A percentile compares a stretch with the other conserved stretches of the same genome.
These are phyloP conservation scores for Aspergillus sp. DNA, from an alignment of 2,329 filamentous ascomycete species.

Conservation along the genomic window DNA sequence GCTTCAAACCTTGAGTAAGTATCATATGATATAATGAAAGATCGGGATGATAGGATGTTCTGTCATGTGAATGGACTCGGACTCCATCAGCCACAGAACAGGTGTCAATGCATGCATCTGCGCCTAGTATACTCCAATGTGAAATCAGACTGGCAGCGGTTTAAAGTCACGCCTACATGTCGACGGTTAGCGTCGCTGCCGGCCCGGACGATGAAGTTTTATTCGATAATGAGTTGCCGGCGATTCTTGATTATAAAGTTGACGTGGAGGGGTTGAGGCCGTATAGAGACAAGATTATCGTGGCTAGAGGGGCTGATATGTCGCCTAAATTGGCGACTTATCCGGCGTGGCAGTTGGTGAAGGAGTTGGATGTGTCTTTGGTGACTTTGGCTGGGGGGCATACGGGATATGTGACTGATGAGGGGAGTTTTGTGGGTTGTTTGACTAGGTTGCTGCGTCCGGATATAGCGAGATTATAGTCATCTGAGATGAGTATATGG, in stretches of 20 bases:
- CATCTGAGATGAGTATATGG: too few species aligned
- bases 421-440: background rate
- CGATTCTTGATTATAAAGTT: constrained; percentile 1
- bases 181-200: background rate
- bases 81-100: too few species aligned
- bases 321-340: background rate
- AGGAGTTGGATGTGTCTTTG: background rate
- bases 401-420: constrained; percentile 1
- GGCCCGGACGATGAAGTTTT: background rate
- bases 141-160: background rate
- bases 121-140: too few species aligned
- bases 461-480: too few species aligned
- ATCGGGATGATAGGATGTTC: too few species aligned
- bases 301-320: background rate
- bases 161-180: background rate
- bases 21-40: too few species aligned
- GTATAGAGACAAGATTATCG: constrained; percentile 2
- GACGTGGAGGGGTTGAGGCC: background rate
- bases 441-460: too few species aligned
- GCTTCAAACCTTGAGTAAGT: too few species aligned
- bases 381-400: constrained; percentile 1
- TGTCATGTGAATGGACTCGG: too few species aligned
- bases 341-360: background rate
- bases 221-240: background rate
- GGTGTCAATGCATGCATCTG: too few species aligned